Base-by-base conservation (phyloP, 1,284 basidiomycete genomes). In the Afroboletus lepidellus region DNA sequence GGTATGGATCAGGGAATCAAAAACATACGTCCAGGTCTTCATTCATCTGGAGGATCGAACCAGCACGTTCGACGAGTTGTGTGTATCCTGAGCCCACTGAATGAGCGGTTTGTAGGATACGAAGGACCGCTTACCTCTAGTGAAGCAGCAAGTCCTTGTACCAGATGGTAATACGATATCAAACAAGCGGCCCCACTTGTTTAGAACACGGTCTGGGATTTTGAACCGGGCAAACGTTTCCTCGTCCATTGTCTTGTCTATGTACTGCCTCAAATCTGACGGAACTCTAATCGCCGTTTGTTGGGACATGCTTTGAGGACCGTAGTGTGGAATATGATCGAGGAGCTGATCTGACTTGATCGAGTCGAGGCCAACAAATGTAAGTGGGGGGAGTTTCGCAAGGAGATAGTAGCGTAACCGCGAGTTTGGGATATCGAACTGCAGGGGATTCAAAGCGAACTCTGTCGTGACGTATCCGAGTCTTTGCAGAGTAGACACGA, bases 381-480 rank as follows among this genome's bases (percentile, higher is more conserved):
- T n/a, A 9, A 77, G 59, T 3, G 81, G 74, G 5, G 58, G 57
- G 18, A 66, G 63, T 58, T 80, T 85, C 8, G 87, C 87, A 1
- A 91, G 78, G n/a, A 88, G 72, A 59, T 91, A 91, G 62, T 90
- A 91, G 29, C 89, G 77, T 50, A 88, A 69, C 18, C 87, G 80
- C 15, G 89, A 90, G 62, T 90, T 91, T 7, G 89, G 88, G 23
- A 90, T 81, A 20, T 83, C 81, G 56, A 86, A 87, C 63, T 90
- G 88, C 5, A 89, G 68, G 1, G 88, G 89, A 25, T 83, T 89
- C 39, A 91, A 68, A 15, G 87, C 72, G 23, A 89, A 72, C 64
- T 91, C 87, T 18, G 74, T 58, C 0, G 72, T 77, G n/a, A 63
- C 63, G 63, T 90, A 90, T 27, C 78, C 78, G 4, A 85, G 72